Percentiles rank a stretch among this genome's conserved stretches.
These are phyloP conservation scores for Apiotrichum sp. DNA, from an alignment of 1,284 basidiomycete genomes.

Conservation along the genomic window DNA sequence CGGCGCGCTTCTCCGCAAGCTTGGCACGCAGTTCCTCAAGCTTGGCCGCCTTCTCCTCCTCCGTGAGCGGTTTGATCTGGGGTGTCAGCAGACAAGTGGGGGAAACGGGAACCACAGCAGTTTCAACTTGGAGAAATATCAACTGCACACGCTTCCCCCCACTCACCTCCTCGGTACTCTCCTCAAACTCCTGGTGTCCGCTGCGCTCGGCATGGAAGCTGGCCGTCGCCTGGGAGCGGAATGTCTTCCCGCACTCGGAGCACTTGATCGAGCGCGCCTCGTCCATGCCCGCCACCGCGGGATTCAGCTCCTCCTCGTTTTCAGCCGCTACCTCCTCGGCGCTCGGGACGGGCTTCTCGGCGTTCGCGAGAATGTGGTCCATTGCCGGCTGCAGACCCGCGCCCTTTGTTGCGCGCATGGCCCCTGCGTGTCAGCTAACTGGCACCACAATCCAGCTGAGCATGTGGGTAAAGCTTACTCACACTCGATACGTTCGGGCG, in stretches of 20 bases:
- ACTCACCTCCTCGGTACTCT: slow-evolving; percentile 83
- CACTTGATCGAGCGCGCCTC: slow-evolving; percentile 39
- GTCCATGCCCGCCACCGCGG: slow-evolving; percentile 4
- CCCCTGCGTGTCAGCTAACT: slow-evolving; percentile 55
- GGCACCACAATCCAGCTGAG: background rate
- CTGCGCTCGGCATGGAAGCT: slow-evolving; percentile 93
- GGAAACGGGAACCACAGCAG: too few relatives aligned
- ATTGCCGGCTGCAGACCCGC: slow-evolving; percentile 78
- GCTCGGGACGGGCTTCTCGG: slow-evolving; percentile 63
- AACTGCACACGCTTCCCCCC: too few relatives aligned
- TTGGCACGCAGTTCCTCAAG: slow-evolving; percentile 71
- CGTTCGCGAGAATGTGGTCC: slow-evolving; percentile 76
- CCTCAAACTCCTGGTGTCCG: slow-evolving; percentile 90
- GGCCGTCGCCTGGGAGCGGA: slow-evolving; percentile 80
- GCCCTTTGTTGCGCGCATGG: slow-evolving; percentile 68
- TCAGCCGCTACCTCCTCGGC: slow-evolving; percentile 62
- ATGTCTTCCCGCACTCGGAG: slow-evolving; percentile 69
- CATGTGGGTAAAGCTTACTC: slow-evolving; percentile 32
- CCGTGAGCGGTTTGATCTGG: slow-evolving; percentile 65
- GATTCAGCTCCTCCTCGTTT: slow-evolving; percentile 54
- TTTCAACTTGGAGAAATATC: too few relatives aligned
- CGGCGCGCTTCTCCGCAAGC: slow-evolving; percentile 61
- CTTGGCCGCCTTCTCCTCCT: slow-evolving; percentile 83
- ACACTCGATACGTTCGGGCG: slow-evolving; percentile 76
- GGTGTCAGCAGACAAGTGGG: background rate